A percentile compares a stretch with the other conserved stretches of the same genome.
These are phyloP conservation scores for Coemansia furcata DNA, from an alignment of 192 early-diverging fungal genomes.

Conservation along the genomic window DNA sequence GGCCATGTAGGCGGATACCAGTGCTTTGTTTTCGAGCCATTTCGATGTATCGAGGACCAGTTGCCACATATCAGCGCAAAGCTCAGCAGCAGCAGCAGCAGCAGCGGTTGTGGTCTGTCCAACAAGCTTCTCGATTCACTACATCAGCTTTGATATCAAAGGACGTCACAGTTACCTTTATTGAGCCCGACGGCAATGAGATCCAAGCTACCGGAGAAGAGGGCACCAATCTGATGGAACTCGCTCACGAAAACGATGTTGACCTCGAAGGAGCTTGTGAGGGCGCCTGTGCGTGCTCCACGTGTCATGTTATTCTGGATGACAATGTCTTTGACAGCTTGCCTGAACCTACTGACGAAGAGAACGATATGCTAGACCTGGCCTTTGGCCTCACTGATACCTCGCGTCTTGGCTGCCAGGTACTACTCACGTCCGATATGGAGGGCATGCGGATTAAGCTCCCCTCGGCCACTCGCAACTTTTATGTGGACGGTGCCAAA, in stretches of 20 bases:
- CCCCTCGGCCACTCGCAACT: slow-evolving; percentile 89
- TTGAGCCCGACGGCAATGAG: slow-evolving; percentile 78
- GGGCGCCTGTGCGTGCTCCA: slow-evolving; percentile 91
- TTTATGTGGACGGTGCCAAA: slow-evolving; percentile 72
- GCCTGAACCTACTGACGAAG: slow-evolving; percentile 93
- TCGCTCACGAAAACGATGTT: slow-evolving; percentile 87
- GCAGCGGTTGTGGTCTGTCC: not conserved
- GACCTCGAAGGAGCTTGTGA: slow-evolving; percentile 98
- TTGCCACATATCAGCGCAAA: not conserved
- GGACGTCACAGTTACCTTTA: slow-evolving; percentile 71
- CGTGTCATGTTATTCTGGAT: slow-evolving; percentile 90
- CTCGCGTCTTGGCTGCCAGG: slow-evolving; percentile 94
- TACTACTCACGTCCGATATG: slow-evolving; percentile 78
- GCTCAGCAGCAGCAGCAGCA: not conserved
- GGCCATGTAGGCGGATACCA: not conserved
- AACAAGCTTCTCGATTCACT: slow-evolving; percentile 19
- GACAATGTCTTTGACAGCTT: slow-evolving; percentile 78
- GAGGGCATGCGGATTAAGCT: slow-evolving; percentile 86
- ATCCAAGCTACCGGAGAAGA: slow-evolving; percentile 74
- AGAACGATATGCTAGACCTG: slow-evolving; percentile 97
- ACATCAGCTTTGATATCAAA: slow-evolving; percentile 9
- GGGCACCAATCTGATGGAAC: slow-evolving; percentile 86
- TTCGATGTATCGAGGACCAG: not conserved
- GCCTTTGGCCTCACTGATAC: slow-evolving; percentile 96
- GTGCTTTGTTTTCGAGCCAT: too few species aligned